These are phyloP conservation scores for Fusarium goolgardi DNA, from an alignment of 2,329 filamentous ascomycete species.

Conservation along the genomic window DNA sequence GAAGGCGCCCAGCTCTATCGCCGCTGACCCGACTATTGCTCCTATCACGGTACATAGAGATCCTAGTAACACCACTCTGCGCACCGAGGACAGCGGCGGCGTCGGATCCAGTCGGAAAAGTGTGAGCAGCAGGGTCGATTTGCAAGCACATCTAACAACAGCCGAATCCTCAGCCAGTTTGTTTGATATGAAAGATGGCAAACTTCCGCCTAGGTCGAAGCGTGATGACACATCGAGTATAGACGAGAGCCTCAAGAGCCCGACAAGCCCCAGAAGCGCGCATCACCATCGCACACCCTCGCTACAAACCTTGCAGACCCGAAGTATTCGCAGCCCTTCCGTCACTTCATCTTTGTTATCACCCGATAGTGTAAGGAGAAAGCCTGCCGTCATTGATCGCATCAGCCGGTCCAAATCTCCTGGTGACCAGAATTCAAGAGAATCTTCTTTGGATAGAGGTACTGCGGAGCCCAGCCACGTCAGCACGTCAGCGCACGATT, in stretches of 20 bases:
- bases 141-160: conserved; percentile 51
- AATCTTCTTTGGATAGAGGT: conserved; percentile 69
- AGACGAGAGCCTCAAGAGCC: conserved; percentile 61
- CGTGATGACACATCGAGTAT: conserved; percentile 59
- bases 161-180: conserved; percentile 53
- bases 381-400: conserved; percentile 66
- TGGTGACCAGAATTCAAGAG: conserved; percentile 61
- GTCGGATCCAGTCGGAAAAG: conserved; percentile 56
- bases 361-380: conserved; percentile 55
- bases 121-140: conserved; percentile 56
- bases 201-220: conserved; percentile 50
- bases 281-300: conserved; percentile 50
- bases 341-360: conserved; percentile 52
- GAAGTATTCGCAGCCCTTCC: conserved; percentile 52
- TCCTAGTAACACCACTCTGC: conserved; percentile 55
- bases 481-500: conserved; percentile 69
- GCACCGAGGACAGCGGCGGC: conserved; percentile 58
- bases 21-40: conserved; percentile 59
- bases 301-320: conserved; percentile 54
- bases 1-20: conserved; percentile 57
- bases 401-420: conserved; percentile 61
- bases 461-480: conserved; percentile 68
- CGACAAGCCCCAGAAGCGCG: conserved; percentile 57
- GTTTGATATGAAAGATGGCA: conserved; percentile 55
- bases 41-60: conserved; percentile 65